Percentiles rank a stretch among this genome's conserved stretches.
phyloP scores from a whole-genome alignment of 768 basidiomycete species.

The Chiua virens region DNA sequence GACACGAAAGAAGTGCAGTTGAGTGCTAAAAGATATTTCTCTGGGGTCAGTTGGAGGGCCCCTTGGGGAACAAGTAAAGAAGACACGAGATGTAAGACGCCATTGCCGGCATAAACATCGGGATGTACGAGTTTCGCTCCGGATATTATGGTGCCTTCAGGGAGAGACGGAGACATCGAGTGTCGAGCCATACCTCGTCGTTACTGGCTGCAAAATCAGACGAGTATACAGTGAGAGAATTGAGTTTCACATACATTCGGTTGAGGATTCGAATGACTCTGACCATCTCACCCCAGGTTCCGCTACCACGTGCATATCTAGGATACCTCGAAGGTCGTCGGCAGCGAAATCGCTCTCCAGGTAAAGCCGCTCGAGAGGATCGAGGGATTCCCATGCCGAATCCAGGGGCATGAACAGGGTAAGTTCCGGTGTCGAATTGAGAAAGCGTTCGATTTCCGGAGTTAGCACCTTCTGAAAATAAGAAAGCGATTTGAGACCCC shows the following conservation, averaged over 20 bases:
- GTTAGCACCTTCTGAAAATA: slow-evolving; percentile 77
- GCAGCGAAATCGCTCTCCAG: slow-evolving; percentile 85
- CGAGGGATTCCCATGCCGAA: slow-evolving; percentile 77
- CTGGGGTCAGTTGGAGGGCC: slow-evolving; percentile 80
- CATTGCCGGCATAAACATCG: slow-evolving; percentile 92
- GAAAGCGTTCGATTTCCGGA: slow-evolving; percentile 49
- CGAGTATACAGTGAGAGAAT: neutral
- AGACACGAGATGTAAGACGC: slow-evolving; percentile 89
- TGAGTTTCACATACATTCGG: slow-evolving; percentile 49
- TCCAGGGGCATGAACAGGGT: slow-evolving; percentile 90
- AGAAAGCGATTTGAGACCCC: slow-evolving; percentile 58
- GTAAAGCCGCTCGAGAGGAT: slow-evolving; percentile 79
- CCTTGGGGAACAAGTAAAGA: slow-evolving; percentile 77
- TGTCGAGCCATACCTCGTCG: slow-evolving; percentile 62
- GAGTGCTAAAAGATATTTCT: slow-evolving; percentile 90
- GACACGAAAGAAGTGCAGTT: slow-evolving; percentile 92
- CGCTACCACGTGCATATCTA: slow-evolving; percentile 75
- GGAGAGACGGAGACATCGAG: slow-evolving; percentile 59
- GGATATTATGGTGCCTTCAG: slow-evolving; percentile 56
- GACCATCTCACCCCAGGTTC: slow-evolving; percentile 63
- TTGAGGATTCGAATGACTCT: slow-evolving; percentile 52
- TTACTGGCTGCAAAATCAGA: slow-evolving; percentile 49
- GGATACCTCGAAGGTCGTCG: slow-evolving; percentile 74
- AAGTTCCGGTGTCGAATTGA: slow-evolving; percentile 69
- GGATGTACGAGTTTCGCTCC: slow-evolving; percentile 62